Evolutionary conservation across 83 land plant species (phyloP), one percentile per base, ranked within the genome.

Genomic region (Thuja plicata): DNA sequence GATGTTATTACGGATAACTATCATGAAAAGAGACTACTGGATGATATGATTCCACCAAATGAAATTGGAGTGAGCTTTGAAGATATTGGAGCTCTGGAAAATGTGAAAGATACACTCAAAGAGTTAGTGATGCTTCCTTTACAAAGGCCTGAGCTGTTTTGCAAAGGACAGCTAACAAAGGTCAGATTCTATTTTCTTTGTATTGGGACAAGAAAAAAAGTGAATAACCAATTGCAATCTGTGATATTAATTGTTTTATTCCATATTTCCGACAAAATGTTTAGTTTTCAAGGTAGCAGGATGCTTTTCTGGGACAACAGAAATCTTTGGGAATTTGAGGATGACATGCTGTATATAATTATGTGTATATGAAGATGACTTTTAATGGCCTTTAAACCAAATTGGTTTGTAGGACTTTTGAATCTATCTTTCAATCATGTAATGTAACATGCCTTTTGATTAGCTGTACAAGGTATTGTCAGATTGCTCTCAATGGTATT

Each of bases 51-150:
- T 89, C 98, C 99, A 48, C 97, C 99, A 11, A 94, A 87, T 90
- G 98, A 97, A 77, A 94, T 98, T 89, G 99, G 99, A 71, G 99
- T 97, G 79, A 97, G 92, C n/a, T 98, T 98, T 92, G 97, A 97
- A 89, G 97, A 98, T 90, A 98, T 98, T 92, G 99, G 99, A 35
- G 99, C 99, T 35, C 73, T 98, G 37, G 99, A 98, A 80, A 96
- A 94, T 93, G 99, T 97, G 81, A 98, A 98, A 89, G 98, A 97
- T 35, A 96, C 99, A 21, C 89, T 98, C 87, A 95, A 96, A 88
- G 99, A 98, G 88, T 88, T 98, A 83, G 99, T 98, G 85, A 98
- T 98, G 99, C 97, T 98, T 92, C 99, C 99, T 32, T 90, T 98
- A 86, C 99, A 97, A 86, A 91, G 99, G 88, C 99, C 99, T 34